Conservation (phyloP, 257 asterid genomes). For the Gardenia jasminoides region DNA sequence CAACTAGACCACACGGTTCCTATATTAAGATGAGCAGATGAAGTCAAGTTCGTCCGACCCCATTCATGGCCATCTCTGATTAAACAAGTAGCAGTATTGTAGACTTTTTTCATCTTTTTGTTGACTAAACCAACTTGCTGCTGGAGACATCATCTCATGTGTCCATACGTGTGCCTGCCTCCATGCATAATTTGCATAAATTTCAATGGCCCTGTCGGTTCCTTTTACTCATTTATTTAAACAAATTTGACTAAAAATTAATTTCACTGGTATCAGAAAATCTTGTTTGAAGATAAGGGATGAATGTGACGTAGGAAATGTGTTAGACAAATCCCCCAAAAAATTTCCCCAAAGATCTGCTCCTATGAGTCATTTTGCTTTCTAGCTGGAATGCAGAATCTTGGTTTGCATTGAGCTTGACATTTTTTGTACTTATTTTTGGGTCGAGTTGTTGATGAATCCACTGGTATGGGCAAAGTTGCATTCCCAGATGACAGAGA, state of each 20-base stretch:
- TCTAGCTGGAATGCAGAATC: not conserved
- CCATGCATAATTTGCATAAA: not conserved
- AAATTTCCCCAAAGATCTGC: no score
- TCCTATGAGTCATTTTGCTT: no score
- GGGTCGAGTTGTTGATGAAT: not conserved
- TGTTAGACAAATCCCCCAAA: no score
- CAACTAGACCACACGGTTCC: not conserved
- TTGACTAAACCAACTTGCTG: not conserved
- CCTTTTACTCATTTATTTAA: not conserved
- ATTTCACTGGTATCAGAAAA: no score
- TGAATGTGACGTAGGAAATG: no score
- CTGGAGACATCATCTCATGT: not conserved
- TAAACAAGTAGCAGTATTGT: not conserved
- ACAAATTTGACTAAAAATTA: not conserved
- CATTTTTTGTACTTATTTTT: not conserved
- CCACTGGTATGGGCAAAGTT: not conserved
- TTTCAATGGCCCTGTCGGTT: not conserved
- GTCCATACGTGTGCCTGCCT: not conserved
- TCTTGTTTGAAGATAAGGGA: not conserved
- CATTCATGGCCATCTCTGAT: not conserved
- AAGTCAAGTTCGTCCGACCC: slow-evolving; percentile 5
- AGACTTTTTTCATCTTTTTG: not conserved
- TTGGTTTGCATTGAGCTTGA: not conserved
- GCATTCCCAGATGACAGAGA: not conserved
- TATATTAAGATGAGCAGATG: not conserved